phyloP scores from a whole-genome alignment of 2,329 filamentous ascomycete species.

The Sporothrix curviconia region DNA sequence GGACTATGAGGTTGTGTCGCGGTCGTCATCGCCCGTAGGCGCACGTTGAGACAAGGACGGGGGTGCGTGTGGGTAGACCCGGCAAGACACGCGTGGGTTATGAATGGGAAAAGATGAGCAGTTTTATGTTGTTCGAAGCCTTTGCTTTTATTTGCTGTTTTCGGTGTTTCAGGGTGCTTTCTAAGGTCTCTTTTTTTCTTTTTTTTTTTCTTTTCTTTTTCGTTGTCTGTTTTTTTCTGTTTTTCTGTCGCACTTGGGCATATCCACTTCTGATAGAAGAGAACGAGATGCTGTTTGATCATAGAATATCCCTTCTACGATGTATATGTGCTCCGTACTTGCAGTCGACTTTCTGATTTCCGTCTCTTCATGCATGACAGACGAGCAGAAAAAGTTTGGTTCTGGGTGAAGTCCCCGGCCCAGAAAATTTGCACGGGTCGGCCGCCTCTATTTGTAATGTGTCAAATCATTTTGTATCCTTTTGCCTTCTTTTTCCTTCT shows the following conservation, averaged over 20 bases:
- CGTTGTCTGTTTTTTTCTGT: background rate
- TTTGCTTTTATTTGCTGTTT: too few species aligned
- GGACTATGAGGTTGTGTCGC: conserved; percentile 58
- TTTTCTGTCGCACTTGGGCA: background rate
- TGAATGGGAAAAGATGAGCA: background rate
- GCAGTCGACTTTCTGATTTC: too few species aligned
- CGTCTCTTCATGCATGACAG: too few species aligned
- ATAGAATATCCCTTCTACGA: too few species aligned
- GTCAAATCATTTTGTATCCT: background rate
- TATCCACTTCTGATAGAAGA: too few species aligned
- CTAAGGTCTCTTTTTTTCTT: background rate
- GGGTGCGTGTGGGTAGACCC: too few species aligned
- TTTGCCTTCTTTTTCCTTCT: background rate
- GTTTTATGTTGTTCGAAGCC: too few species aligned
- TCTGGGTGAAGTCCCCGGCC: background rate
- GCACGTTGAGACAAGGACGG: conserved; percentile 43
- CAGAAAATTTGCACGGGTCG: background rate
- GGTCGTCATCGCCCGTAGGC: conserved; percentile 47
- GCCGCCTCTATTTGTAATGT: background rate
- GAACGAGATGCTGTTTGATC: too few species aligned
- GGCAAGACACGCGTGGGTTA: too few species aligned
- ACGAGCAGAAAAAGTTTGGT: background rate
- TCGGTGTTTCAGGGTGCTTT: too few species aligned
- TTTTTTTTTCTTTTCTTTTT: background rate
- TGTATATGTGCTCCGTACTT: too few species aligned